phyloP scores from a whole-genome alignment of 768 basidiomycete genomes.

The Termitomyces sp. region DNA sequence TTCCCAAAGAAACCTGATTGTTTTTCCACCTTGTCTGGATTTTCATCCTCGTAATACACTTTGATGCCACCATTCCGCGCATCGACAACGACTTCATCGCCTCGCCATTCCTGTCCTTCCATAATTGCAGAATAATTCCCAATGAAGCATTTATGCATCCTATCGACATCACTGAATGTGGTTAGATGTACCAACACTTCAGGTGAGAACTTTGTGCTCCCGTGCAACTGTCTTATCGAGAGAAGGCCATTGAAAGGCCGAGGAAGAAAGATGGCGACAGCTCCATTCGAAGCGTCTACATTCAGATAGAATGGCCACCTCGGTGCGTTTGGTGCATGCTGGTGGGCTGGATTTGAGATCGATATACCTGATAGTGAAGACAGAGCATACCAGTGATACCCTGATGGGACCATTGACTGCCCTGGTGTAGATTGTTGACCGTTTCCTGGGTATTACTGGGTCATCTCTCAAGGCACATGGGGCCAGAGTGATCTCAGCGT shows the following conservation, averaged over 20 bases:
- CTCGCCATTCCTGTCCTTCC: constrained; percentile 22
- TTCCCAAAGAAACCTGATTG: constrained; percentile 17
- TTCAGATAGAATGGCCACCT: constrained; percentile 20
- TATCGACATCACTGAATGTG: constrained; percentile 25
- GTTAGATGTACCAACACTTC: constrained; percentile 19
- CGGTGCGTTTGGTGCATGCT: constrained; percentile 15
- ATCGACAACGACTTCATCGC: constrained; percentile 29
- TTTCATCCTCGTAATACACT: constrained; percentile 31
- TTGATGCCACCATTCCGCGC: constrained; percentile 29
- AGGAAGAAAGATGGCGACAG: constrained; percentile 28
- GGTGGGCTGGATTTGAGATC: not conserved
- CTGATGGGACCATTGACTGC: constrained; percentile 23
- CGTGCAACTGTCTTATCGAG: constrained; percentile 21
- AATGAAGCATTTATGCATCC: constrained; percentile 27
- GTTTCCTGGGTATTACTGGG: constrained; percentile 4
- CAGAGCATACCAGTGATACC: constrained; percentile 16
- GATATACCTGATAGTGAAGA: not conserved
- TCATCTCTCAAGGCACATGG: constrained; percentile 2
- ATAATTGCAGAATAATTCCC: constrained; percentile 23
- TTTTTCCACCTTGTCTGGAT: constrained; percentile 4
- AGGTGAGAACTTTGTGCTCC: constrained; percentile 23
- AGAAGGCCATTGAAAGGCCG: constrained; percentile 35
- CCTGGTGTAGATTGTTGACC: constrained; percentile 13
- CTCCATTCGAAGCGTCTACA: constrained; percentile 20
- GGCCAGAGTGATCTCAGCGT: constrained; percentile 34